These are phyloP conservation scores for Panellus pusillus DNA, from an alignment of 768 basidiomycete genomes.

Conservation along the genomic window DNA sequence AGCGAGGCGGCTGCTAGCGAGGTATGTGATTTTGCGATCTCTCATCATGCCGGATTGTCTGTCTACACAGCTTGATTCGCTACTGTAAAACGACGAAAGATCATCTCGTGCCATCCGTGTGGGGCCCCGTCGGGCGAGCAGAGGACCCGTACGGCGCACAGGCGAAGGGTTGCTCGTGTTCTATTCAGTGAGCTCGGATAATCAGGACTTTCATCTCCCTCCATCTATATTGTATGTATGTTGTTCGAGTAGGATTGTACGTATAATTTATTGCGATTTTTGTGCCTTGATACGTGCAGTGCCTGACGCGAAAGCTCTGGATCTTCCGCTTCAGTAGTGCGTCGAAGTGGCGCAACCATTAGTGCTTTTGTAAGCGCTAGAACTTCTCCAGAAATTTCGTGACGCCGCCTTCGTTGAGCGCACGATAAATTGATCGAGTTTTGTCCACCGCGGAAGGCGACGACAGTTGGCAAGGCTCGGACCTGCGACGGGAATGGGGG, in stretches of 20 bases:
- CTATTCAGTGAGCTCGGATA: constrained; percentile 47
- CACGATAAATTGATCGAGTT: constrained; percentile 61
- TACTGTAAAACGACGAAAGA: constrained; percentile 56
- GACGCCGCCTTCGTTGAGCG: constrained; percentile 45
- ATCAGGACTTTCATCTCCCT: neutral
- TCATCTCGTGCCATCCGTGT: constrained; percentile 85
- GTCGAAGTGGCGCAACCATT: neutral
- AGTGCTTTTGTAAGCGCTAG: constrained; percentile 17
- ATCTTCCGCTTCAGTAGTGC: too few relatives aligned
- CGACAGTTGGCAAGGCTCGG: constrained; percentile 74
- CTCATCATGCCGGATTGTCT: neutral
- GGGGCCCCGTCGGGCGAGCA: constrained; percentile 90
- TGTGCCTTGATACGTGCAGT: too few relatives aligned
- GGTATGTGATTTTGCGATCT: constrained; percentile 49
- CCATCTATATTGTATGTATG: too few relatives aligned
- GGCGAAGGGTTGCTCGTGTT: constrained; percentile 52
- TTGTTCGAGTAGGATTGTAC: too few relatives aligned
- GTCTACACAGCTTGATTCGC: constrained; percentile 82
- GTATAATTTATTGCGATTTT: too few relatives aligned
- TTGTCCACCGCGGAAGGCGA: constrained; percentile 70
- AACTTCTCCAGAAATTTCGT: constrained; percentile 46
- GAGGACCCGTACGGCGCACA: constrained; percentile 89
- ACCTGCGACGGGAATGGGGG: too few relatives aligned
- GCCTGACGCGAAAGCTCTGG: neutral
- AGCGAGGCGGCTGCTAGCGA: constrained; percentile 90